These are phyloP conservation scores for Trichoderma reesei DNA, from an alignment of 495 filamentous ascomycete genomes.

Conservation along the genomic window DNA sequence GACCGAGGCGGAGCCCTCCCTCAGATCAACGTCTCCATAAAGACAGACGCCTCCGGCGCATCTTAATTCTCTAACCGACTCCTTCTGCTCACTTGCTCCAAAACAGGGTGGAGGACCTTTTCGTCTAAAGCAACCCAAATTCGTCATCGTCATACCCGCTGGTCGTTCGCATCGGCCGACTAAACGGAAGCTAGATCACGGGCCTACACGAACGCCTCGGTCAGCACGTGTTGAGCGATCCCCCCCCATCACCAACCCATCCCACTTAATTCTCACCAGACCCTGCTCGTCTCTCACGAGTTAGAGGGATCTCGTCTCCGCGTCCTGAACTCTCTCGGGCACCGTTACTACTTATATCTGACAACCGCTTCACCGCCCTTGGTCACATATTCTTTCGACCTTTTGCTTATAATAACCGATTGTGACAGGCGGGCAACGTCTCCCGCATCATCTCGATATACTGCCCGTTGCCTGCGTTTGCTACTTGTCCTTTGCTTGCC, in stretches of 20 bases:
- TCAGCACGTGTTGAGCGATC: slow-evolving; percentile 9
- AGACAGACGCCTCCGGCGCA: slow-evolving; percentile 9
- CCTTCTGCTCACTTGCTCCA: not conserved
- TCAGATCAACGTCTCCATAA: slow-evolving; percentile 8
- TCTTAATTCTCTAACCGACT: not conserved
- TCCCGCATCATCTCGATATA: not conserved
- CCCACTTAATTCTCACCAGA: slow-evolving; percentile 6
- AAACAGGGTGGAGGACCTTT: not conserved
- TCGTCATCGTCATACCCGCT: not conserved
- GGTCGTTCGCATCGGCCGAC: not conserved
- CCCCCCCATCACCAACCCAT: slow-evolving; percentile 6
- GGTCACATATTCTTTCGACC: not conserved
- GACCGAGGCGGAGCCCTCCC: slow-evolving; percentile 8
- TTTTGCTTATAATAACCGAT: not conserved
- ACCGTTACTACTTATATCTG: slow-evolving; percentile 2
- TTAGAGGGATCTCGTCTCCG: not conserved
- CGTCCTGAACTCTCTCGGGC: not conserved
- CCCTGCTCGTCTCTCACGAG: slow-evolving; percentile 1
- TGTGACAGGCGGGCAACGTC: not conserved
- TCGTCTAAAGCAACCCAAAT: not conserved
- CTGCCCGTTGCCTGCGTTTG: not conserved
- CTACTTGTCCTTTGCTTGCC: not conserved
- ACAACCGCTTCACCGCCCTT: not conserved
- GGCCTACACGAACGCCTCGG: slow-evolving; percentile 5
- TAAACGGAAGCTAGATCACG: slow-evolving; percentile 6